Base-by-base conservation (phyloP, 352 stramenopile genomes). In the Pythium guiyangense region DNA sequence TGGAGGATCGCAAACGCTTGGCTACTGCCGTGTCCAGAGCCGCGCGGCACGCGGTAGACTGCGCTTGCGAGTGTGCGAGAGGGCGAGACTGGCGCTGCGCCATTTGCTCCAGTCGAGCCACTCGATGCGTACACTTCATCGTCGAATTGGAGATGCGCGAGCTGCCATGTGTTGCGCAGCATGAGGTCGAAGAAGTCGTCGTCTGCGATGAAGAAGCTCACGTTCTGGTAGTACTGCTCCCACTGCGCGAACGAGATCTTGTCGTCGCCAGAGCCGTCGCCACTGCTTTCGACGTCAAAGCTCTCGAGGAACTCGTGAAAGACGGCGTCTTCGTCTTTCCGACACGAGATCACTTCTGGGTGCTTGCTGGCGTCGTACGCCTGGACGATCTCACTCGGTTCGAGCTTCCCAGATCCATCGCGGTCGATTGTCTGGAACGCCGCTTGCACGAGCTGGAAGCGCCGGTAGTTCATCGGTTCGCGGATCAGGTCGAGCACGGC, bases 171-270 rank as follows among this genome's bases (percentile, higher is more conserved):
- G 59, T 96, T 97, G 57, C 86, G 81, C 37, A 97, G 68, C 60
- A 97, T 84, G 29, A 94, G 71, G 60, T 96, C 84, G 55, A 97
- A 97, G 52, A 96, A 91, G 39, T 97, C 85, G 66, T 97, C 90
- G 71, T 92, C 77, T 8, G 70, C 64, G 48, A 97, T 83, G 46
- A 86, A 86, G 43, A 90, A 91, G 54, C 80, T 88, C 5, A 97
- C 73, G 57, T 95, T 95, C 46, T 90, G 72, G 74, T 97, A 97
- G 66, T 97, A 97, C 20, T 87, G 64, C 55, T 83, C 68, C 77
- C 77, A 90, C 49, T 90, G 77, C 15, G 54, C 34, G 17, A 64
- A 69, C 11, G 68, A 62, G 47, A 90, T 75, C 52, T 71, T 74
- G 26, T 64, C 68, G 31, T 67, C 46, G 0, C 26, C 29, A 5